Base-by-base conservation (phyloP, 83 land plant species). In the Picea abies region DNA sequence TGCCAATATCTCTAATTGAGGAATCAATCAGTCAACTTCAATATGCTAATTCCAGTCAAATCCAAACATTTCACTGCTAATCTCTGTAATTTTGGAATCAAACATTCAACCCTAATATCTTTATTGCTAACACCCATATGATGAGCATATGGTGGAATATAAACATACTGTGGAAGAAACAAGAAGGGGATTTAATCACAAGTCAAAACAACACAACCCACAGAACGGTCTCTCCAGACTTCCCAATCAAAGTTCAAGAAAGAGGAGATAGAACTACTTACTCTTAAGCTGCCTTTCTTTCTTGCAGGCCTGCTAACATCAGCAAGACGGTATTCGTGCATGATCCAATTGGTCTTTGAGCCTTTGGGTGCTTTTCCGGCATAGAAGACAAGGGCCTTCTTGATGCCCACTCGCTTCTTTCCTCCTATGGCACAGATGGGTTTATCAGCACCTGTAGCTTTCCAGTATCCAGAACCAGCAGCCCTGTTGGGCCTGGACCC, bases 401-500 rank as follows among this genome's bases (percentile, higher is more conserved):
- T 78, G 62, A 78, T 78, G 37, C 80, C 80, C 4, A 78, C 80
- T 15, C 80, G n/a, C 80, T 78, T 78, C 60, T 78, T 78, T 78
- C 80, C 80, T 16, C 63, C 80, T 60, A 60, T 78, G 5, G 52
- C 4, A 4, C 62, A 32, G 37, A 78, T 78, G 32, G 80, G 80
- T 60, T 78, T 78, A 60, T 78, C 80, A 25, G 80, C 80, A 0
- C 80, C 80, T 56, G 80, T 78, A 15, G 80, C 80, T 32, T 78
- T 78, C 80, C 80, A 78, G 64, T 78, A 78, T 5, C 80, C 80
- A 29, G 41, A 15, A 60, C 80, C 80, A 17, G 80, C 80, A 32
- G 80, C 39, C 63, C 80, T 78, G 80, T 78, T 78, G 5, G 80
- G 80, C 80, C 80, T 78, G 3, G 80, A 78, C 11, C 80, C 80